Percentiles rank a stretch among this genome's conserved stretches.
Conservation (phyloP, 371 early-diverging fungal species). For the Umbelopsis sp. region DNA sequence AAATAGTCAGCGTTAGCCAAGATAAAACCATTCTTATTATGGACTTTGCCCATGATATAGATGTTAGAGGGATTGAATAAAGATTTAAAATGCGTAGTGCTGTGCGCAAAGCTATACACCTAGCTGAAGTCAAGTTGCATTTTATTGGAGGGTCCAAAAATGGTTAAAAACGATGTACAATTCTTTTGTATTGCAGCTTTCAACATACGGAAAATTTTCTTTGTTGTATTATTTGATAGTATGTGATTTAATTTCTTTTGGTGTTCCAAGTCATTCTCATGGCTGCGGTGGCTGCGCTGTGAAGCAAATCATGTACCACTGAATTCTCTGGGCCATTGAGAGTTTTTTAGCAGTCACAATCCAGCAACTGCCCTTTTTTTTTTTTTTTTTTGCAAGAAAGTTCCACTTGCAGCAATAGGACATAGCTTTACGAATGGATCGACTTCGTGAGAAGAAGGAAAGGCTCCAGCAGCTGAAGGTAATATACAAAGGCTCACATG, state of each 20-base stretch:
- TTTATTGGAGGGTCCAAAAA: too few species aligned
- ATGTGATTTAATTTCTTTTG: too few species aligned
- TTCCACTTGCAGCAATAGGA: not conserved
- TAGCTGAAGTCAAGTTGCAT: too few species aligned
- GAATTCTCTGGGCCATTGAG: too few species aligned
- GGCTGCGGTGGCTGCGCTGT: too few species aligned
- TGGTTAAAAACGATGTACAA: too few species aligned
- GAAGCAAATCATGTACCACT: too few species aligned
- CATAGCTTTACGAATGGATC: conserved; percentile 4
- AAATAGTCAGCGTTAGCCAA: conserved; percentile 82
- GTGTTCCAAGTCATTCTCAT: too few species aligned
- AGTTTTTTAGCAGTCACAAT: not conserved
- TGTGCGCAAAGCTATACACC: too few species aligned
- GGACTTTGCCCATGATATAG: conserved; percentile 75
- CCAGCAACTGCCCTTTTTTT: not conserved
- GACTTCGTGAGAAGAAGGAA: conserved; percentile 13
- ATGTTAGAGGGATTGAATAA: conserved; percentile 34
- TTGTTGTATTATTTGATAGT: too few species aligned
- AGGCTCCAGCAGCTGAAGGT: not conserved
- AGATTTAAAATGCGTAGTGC: not conserved
- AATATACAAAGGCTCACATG: not conserved
- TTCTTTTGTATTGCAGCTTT: too few species aligned
- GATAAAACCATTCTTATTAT: conserved; percentile 82
- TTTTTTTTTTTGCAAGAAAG: not conserved
- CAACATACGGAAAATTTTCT: too few species aligned